A percentile compares a stretch with the other conserved stretches of the same genome.
These are phyloP conservation scores for Ophiostoma novo-ulmi DNA, from an alignment of 2,329 filamentous ascomycete genomes.

Conservation along the genomic window DNA sequence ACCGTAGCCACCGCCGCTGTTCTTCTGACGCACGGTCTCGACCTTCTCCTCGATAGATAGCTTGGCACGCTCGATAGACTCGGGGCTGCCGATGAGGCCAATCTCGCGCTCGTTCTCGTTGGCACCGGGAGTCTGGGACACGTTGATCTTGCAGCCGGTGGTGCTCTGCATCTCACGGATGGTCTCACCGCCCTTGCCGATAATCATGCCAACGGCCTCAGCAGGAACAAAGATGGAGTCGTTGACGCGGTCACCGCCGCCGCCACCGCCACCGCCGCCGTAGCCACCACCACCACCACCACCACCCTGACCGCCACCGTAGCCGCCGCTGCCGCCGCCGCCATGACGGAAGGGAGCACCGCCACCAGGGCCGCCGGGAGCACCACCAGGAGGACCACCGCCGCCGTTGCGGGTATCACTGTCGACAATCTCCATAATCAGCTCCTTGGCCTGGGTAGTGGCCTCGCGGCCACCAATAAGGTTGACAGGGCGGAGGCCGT, in stretches of 20 bases:
- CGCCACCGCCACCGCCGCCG: constrained; percentile 38
- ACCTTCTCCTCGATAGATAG: constrained; percentile 86
- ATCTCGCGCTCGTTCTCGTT: constrained; percentile 80
- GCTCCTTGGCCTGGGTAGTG: constrained; percentile 71
- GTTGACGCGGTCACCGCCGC: constrained; percentile 63
- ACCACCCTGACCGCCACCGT: constrained; percentile 21
- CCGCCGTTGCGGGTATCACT: constrained; percentile 65
- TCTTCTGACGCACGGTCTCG: constrained; percentile 67
- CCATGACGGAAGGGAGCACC: constrained; percentile 31
- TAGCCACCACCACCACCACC: constrained; percentile 35
- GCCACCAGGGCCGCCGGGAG: constrained; percentile 26
- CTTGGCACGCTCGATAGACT: constrained; percentile 76
- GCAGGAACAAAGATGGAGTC: constrained; percentile 82
- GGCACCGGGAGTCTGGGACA: constrained; percentile 72
- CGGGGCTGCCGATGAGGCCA: constrained; percentile 70
- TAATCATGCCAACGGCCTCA: constrained; percentile 93
- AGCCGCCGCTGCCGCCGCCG: constrained; percentile 36
- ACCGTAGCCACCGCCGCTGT: constrained; percentile 41
- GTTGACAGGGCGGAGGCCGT: constrained; percentile 83
- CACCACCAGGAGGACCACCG: constrained; percentile 21
- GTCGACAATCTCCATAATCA: constrained; percentile 91
- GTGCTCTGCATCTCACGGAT: constrained; percentile 88
- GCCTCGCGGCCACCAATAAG: constrained; percentile 74
- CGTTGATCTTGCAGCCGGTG: constrained; percentile 92
- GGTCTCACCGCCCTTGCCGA: constrained; percentile 88